Percentiles rank a stretch among this genome's conserved stretches.
Conservation (phyloP, 345 rosid species). For the Gossypium arboreum region DNA sequence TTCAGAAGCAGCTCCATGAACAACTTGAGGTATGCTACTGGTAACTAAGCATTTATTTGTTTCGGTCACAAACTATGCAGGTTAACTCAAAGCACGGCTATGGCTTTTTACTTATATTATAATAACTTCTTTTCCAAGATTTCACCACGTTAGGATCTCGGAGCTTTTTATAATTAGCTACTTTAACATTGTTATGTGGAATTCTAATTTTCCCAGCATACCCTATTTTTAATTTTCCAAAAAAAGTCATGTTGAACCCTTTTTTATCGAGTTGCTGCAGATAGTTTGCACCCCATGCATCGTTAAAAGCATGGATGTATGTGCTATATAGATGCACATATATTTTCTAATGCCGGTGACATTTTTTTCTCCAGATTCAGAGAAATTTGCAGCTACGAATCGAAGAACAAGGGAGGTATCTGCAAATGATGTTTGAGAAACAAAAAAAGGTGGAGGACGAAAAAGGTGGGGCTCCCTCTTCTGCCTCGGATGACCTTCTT, state of each 20-base stretch:
- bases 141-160: not conserved
- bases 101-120: not conserved
- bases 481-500: slow-evolving; percentile 27
- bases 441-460: slow-evolving; percentile 44
- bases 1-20: slow-evolving; percentile 90
- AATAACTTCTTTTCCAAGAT: not conserved
- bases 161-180: not conserved
- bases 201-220: not conserved
- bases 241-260: not conserved
- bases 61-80: not conserved
- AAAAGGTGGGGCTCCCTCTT: slow-evolving; percentile 27
- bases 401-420: slow-evolving; percentile 78
- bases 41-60: slow-evolving; percentile 13
- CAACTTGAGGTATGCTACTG: slow-evolving; percentile 74
- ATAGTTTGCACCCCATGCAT: not conserved
- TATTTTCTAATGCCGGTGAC: not conserved
- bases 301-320: not conserved
- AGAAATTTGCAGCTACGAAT: slow-evolving; percentile 69
- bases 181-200: not conserved
- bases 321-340: not conserved
- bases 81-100: not conserved
- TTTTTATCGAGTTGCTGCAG: not conserved
- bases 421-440: slow-evolving; percentile 66
- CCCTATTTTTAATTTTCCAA: not conserved
- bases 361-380: slow-evolving; percentile 52